These are phyloP conservation scores for Ogataea pilisensis DNA, from an alignment of 805 yeast genomes.

Conservation along the genomic window DNA sequence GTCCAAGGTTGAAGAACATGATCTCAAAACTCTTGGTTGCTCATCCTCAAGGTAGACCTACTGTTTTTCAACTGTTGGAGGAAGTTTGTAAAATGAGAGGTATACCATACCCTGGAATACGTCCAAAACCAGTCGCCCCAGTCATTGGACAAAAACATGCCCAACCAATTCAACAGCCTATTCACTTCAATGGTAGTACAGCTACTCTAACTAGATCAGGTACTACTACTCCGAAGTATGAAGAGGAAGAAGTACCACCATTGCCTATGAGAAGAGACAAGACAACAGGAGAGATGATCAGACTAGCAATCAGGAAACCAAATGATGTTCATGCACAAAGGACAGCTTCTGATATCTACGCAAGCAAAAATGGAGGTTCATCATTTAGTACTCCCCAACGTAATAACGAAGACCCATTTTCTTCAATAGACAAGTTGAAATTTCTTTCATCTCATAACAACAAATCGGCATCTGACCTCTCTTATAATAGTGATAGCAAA, in stretches of 20 bases:
- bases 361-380: slow-evolving; percentile 1
- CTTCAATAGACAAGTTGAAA: slow-evolving; percentile 38
- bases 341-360: slow-evolving; percentile 13
- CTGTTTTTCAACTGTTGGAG: slow-evolving; percentile 63
- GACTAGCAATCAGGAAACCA: background rate
- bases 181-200: background rate
- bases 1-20: slow-evolving; percentile 58
- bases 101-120: slow-evolving; percentile 30
- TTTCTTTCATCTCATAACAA: slow-evolving; percentile 20
- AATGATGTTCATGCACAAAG: slow-evolving; percentile 13
- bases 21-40: slow-evolving; percentile 58
- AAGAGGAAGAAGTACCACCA: slow-evolving; percentile 5
- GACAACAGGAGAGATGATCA: slow-evolving; percentile 11
- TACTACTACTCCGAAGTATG: slow-evolving; percentile 10
- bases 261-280: slow-evolving; percentile 17
- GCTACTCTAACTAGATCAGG: slow-evolving; percentile 2
- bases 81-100: slow-evolving; percentile 63
- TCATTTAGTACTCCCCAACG: slow-evolving; percentile 1
- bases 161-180: background rate
- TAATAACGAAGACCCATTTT: slow-evolving; percentile 38
- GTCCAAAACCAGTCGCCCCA: slow-evolving; percentile 18
- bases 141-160: background rate
- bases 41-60: slow-evolving; percentile 71
- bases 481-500: background rate
- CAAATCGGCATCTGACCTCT: slow-evolving; percentile 5